These are phyloP conservation scores for Nakazawaea populi DNA, from an alignment of 805 yeast genomes.

Conservation along the genomic window DNA sequence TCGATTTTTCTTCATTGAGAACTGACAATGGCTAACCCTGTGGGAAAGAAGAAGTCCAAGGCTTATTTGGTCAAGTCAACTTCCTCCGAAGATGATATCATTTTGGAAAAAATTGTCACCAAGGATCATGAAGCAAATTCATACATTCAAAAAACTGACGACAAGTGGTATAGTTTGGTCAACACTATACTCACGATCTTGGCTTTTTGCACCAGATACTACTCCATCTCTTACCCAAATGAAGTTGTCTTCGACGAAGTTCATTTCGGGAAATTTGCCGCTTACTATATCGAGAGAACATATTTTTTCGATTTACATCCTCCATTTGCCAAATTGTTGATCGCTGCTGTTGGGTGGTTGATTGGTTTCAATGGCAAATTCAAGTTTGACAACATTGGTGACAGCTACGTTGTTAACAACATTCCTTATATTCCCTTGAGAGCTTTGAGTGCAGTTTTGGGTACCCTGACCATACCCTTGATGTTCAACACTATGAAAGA, in stretches of 20 bases:
- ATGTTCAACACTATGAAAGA: slow-evolving; percentile 84
- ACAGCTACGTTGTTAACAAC: slow-evolving; percentile 65
- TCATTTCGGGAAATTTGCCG: slow-evolving; percentile 81
- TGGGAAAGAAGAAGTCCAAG: slow-evolving; percentile 1
- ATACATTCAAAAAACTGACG: slow-evolving; percentile 17
- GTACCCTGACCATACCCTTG: slow-evolving; percentile 76
- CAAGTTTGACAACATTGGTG: slow-evolving; percentile 88
- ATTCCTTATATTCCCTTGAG: slow-evolving; percentile 87
- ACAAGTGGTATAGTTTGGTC: slow-evolving; percentile 26
- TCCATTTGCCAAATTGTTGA: slow-evolving; percentile 90
- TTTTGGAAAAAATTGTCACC: background rate
- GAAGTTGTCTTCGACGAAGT: slow-evolving; percentile 86
- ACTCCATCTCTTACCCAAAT: slow-evolving; percentile 54
- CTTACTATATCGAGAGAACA: slow-evolving; percentile 81
- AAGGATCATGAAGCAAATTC: slow-evolving; percentile 11
- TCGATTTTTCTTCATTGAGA: background rate
- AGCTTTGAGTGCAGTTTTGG: slow-evolving; percentile 71
- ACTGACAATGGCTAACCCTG: background rate
- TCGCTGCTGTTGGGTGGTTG: slow-evolving; percentile 85
- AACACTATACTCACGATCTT: slow-evolving; percentile 31
- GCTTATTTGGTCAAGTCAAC: background rate
- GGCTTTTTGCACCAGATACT: slow-evolving; percentile 53
- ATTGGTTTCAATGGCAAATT: slow-evolving; percentile 89
- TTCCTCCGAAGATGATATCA: background rate
- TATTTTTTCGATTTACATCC: slow-evolving; percentile 97